Evolutionary conservation across 2,329 filamentous ascomycete species (phyloP).

Genomic region (Curvularia lunata): DNA sequence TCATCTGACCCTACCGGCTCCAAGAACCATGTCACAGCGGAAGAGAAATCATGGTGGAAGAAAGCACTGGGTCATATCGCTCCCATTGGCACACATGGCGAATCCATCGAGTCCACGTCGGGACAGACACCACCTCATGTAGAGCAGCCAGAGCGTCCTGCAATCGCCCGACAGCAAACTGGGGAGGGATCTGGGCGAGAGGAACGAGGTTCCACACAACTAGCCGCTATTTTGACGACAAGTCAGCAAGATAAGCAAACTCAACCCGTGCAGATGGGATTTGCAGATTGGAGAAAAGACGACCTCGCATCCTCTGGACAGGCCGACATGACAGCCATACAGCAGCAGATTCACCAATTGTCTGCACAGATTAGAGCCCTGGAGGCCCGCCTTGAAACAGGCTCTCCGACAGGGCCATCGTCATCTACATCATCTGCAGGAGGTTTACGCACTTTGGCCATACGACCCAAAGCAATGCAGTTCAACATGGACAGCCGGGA

Average conservation of each 20-base stretch:
- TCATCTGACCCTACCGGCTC: not conserved
- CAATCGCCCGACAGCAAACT: not conserved
- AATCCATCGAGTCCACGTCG: conserved; percentile 1
- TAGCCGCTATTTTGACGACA: not conserved
- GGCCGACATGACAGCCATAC: conserved; percentile 1
- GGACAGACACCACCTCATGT: not conserved
- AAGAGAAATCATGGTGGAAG: conserved; percentile 13
- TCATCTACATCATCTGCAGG: not conserved
- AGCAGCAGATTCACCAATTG: conserved; percentile 23
- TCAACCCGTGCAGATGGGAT: not conserved
- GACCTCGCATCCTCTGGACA: not conserved
- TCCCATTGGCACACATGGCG: not conserved
- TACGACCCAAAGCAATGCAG: not conserved
- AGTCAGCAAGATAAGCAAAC: not conserved
- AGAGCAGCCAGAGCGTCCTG: not conserved
- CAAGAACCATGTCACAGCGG: not conserved
- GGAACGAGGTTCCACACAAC: not conserved
- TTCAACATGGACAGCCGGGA: not conserved
- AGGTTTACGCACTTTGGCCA: not conserved
- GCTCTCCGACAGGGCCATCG: not conserved
- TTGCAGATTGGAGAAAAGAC: not conserved
- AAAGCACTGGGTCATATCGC: not conserved
- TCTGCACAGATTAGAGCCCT: conserved; percentile 23
- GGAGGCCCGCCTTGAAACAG: conserved; percentile 13
- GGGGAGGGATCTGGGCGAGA: not conserved